Percentiles rank a stretch among this genome's conserved stretches.
Evolutionary conservation across 2,329 filamentous ascomycete species (phyloP).

Genomic region (Arachnomyces sp.): DNA sequence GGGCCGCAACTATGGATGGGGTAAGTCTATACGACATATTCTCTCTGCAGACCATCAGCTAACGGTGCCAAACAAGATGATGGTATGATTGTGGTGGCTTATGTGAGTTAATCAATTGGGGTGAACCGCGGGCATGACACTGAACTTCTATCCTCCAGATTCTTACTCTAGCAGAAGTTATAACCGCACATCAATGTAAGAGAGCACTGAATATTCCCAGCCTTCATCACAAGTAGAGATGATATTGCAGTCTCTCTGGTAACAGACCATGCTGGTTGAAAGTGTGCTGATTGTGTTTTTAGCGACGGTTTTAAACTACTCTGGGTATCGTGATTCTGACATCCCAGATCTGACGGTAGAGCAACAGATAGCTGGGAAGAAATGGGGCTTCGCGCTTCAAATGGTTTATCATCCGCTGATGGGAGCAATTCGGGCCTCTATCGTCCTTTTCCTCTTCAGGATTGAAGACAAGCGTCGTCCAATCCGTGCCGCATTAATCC

Average conservation of each 20-base stretch:
- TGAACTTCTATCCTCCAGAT: not conserved
- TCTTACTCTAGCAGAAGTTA: not conserved
- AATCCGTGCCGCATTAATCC: not conserved
- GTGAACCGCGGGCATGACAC: not conserved
- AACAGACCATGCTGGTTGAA: not conserved
- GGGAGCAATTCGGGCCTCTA: constrained; percentile 3
- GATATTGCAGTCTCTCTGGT: not conserved
- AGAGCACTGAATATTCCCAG: not conserved
- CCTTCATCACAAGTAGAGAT: too few species aligned
- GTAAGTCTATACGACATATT: not conserved
- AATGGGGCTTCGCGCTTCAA: constrained; percentile 2
- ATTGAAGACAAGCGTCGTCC: not conserved
- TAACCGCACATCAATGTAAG: constrained; percentile 1
- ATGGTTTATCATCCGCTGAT: constrained; percentile 2
- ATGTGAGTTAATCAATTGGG: not conserved
- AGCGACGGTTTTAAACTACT: not conserved
- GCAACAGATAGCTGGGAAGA: not conserved
- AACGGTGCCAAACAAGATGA: constrained; percentile 1
- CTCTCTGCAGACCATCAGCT: not conserved
- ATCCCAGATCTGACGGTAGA: constrained; percentile 2
- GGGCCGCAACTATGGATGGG: constrained; percentile 3
- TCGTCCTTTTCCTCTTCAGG: constrained; percentile 3
- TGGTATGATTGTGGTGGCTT: not conserved
- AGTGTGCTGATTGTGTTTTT: not conserved
- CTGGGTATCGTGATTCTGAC: constrained; percentile 4